Base-by-base conservation (phyloP, 768 basidiomycete genomes). In the Auricularia auricula-judae region DNA sequence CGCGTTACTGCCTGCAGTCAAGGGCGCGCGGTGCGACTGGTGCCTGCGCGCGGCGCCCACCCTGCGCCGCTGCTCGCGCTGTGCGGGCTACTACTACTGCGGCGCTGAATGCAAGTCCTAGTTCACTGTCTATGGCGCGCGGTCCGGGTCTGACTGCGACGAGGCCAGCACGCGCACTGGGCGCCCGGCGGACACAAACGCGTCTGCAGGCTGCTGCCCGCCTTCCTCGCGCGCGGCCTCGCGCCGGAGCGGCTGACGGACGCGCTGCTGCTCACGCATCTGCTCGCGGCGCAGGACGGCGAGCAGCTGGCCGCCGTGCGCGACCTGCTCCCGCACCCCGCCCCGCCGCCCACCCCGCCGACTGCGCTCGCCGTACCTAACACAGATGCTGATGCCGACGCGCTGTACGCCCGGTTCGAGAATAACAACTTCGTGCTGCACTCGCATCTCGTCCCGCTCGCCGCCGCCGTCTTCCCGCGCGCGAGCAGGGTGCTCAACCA, bases 401-500 rank as follows among this genome's bases (percentile, higher is more conserved):
- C 73, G 0, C 63, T 88, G 1, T 85, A 83, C 70, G 69, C 77
- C 4, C 83, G 88, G 56, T 91, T 88, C 67, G 83, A 83, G 51
- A 92, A 90, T 76, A 93, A 92, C 73, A 91, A 93, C 69, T 92
- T 91, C 72, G 79, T 84, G 10, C 75, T 92, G 29, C 87, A 90
- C 69, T 87, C 86, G 2, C 87, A 90, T 76, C 76, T 91, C 47
- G 82, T 76, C 16, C 81, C 86, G 1, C 76, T 86, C 69, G 91
- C 83, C 0, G 86, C 91, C 74, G 91, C 88, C 0, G 77, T 90
- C 43, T 91, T 89, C 66, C 89, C 91, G 7, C 72, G 83, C 10
- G 86, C 91, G 1, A 92, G 91, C 70, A 80, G 89, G n/a, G 71
- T 84, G 12, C 90, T 92, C 76, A 93, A 93, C 70, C 91, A 93